Conservation (phyloP, 176 grass and related monocot species). For the Tuctoria greenei region DNA sequence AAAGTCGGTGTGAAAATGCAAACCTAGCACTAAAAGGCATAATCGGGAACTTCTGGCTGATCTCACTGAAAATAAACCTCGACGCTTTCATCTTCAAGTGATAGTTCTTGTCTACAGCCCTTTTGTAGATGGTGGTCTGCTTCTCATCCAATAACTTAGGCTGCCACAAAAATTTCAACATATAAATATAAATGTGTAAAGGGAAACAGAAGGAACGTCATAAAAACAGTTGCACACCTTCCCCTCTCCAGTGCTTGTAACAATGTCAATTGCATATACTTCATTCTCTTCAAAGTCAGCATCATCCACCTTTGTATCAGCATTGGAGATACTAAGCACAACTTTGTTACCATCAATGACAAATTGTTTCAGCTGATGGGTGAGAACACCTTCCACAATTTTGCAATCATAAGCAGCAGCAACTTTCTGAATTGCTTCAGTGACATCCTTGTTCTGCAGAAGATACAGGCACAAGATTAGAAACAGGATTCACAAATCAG, state of each 20-base stretch:
- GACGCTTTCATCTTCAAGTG: slow-evolving; percentile 99
- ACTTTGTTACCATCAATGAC: slow-evolving; percentile 98
- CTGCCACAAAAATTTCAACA: slow-evolving; percentile 32
- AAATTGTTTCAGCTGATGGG: slow-evolving; percentile 97
- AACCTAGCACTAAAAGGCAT: slow-evolving; percentile 98
- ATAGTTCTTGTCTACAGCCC: slow-evolving; percentile 96
- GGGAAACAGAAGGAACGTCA: neutral
- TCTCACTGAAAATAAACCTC: slow-evolving; percentile 98
- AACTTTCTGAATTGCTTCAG: slow-evolving; percentile 97
- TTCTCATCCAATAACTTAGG: slow-evolving; percentile 96
- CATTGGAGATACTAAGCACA: slow-evolving; percentile 74
- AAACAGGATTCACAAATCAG: neutral
- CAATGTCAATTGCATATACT: slow-evolving; percentile 97
- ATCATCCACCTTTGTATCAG: slow-evolving; percentile 97
- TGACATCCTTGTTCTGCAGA: slow-evolving; percentile 94
- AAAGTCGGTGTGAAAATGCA: neutral
- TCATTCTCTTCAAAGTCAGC: slow-evolving; percentile 99
- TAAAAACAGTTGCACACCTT: slow-evolving; percentile 57
- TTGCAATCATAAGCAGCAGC: slow-evolving; percentile 95
- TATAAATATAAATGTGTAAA: neutral
- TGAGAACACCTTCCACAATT: slow-evolving; percentile 97
- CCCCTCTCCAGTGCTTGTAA: slow-evolving; percentile 91
- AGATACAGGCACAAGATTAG: neutral
- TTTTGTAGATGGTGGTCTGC: slow-evolving; percentile 99
- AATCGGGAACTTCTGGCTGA: slow-evolving; percentile 96